phyloP scores from a whole-genome alignment of 768 basidiomycete genomes.

The Tephrocybe sp. region DNA sequence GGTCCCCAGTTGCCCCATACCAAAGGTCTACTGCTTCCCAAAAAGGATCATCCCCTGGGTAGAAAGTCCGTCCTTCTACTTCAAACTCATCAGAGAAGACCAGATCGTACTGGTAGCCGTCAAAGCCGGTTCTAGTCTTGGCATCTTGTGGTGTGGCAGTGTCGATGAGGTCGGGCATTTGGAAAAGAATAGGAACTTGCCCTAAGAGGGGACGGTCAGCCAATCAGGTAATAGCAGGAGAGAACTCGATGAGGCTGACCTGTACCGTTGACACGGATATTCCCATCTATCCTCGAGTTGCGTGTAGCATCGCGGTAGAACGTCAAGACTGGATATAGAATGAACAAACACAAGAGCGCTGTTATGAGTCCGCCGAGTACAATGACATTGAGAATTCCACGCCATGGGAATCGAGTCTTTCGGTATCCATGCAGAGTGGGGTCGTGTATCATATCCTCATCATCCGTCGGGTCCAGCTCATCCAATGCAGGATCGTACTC shows the following conservation, averaged over 20 bases:
- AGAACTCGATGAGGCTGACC: slow-evolving; percentile 24
- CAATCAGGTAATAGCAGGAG: not conserved
- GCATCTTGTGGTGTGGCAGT: slow-evolving; percentile 60
- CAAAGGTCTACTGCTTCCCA: slow-evolving; percentile 75
- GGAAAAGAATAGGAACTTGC: slow-evolving; percentile 57
- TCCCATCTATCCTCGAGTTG: slow-evolving; percentile 53
- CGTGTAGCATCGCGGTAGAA: slow-evolving; percentile 40
- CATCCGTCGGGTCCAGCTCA: slow-evolving; percentile 53
- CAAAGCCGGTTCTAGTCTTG: slow-evolving; percentile 63
- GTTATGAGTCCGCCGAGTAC: slow-evolving; percentile 61
- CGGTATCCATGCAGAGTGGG: slow-evolving; percentile 34
- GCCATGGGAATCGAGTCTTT: slow-evolving; percentile 38
- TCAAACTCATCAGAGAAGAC: slow-evolving; percentile 75
- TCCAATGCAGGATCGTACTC: slow-evolving; percentile 67
- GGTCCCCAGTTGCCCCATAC: slow-evolving; percentile 68
- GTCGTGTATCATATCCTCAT: slow-evolving; percentile 78
- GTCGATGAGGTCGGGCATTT: slow-evolving; percentile 68
- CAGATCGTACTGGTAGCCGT: slow-evolving; percentile 64
- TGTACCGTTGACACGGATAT: slow-evolving; percentile 61
- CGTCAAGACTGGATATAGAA: slow-evolving; percentile 70
- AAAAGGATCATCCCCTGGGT: slow-evolving; percentile 57
- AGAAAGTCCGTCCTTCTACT: slow-evolving; percentile 43
- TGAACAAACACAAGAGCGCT: slow-evolving; percentile 70
- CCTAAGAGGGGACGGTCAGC: slow-evolving; percentile 33
- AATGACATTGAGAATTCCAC: slow-evolving; percentile 60